Conservation (phyloP, 2,329 filamentous ascomycete species). For the Colletotrichum echinochloae region DNA sequence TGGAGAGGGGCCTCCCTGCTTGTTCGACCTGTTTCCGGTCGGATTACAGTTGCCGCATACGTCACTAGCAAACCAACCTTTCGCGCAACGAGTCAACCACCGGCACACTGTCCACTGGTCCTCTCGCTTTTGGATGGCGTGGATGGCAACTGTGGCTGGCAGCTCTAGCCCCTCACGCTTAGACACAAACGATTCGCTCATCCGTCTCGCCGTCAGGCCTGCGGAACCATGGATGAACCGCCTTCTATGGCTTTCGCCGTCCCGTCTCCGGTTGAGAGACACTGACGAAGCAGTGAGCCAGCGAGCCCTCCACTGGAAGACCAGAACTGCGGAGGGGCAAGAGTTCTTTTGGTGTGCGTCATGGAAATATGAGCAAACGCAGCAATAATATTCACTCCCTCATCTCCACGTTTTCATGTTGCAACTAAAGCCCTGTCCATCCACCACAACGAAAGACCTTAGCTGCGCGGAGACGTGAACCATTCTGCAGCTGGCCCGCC, state of each 20-base stretch:
- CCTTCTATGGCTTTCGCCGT: conserved; percentile 24
- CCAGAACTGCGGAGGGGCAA: neutral
- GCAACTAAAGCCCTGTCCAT: neutral
- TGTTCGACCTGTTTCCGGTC: neutral
- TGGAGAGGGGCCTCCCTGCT: conserved; percentile 1
- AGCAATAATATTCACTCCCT: neutral
- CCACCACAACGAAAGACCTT: neutral
- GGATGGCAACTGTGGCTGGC: conserved; percentile 26
- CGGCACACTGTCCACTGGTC: too few species aligned
- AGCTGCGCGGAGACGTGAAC: too few species aligned
- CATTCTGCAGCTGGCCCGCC: neutral
- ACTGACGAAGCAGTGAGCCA: neutral
- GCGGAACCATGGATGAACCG: conserved; percentile 17
- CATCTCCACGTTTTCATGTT: neutral
- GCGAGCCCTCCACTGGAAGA: conserved; percentile 1
- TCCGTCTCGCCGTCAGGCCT: conserved; percentile 18
- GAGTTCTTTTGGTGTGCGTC: conserved; percentile 20
- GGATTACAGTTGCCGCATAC: neutral
- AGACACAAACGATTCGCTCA: conserved; percentile 1
- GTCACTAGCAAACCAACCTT: conserved; percentile 1
- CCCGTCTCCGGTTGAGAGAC: conserved; percentile 20
- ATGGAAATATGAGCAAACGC: conserved; percentile 4
- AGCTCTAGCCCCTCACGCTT: neutral
- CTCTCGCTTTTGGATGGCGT: neutral
- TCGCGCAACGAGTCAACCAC: neutral